Evolutionary conservation across 768 basidiomycete species (phyloP), one percentile per base, ranked within the genome.

Genomic region (Tephrocybe rancida): DNA sequence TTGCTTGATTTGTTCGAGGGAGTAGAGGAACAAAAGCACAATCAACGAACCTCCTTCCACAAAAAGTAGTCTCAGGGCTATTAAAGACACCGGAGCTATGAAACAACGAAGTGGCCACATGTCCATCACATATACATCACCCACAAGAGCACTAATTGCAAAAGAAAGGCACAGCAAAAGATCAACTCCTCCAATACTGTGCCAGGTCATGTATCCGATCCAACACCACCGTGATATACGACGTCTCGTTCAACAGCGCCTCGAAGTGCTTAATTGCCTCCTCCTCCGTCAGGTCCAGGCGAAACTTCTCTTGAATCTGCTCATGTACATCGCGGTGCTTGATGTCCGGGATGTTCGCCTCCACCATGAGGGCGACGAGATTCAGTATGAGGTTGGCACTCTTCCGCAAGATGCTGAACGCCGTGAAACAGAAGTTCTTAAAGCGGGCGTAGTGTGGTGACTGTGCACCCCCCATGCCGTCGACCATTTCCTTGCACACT

Each of bases 401-500:
- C 78, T 98, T 98, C 60, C 96, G 86, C 51, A 98, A 81, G 64
- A 92, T 94, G 48, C 90, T 91, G 73, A 98, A 98, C 1, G 94
- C 97, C n/a, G 96, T 98, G 70, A 95, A 96, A 68, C 93, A 97
- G 59, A 95, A 89, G 61, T 85, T 89, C 71, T 98, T 95, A 85
- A 99, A 99, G 26, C 95, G 88, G 22, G 87, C 83, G 69, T 98
- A 98, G 67, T 98, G 96, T n/a, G 89, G 83, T 5, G 95, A 96
- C 63, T 90, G 85, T 1, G 92, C 87, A 10, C 97, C 96, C n/a
- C 97, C 97, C 95, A 99, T 96, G 10, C 92, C 96, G 67, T 99
- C 97, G 0, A 98, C 93, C 97, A 98, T 99, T 67, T 98, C 97
- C 65, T 96, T 95, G 72, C 95, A 98, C 35, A 99, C 91, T 68